phyloP scores from a whole-genome alignment of 306 rosid genomes.

The Heteromeles arbutifolia region DNA sequence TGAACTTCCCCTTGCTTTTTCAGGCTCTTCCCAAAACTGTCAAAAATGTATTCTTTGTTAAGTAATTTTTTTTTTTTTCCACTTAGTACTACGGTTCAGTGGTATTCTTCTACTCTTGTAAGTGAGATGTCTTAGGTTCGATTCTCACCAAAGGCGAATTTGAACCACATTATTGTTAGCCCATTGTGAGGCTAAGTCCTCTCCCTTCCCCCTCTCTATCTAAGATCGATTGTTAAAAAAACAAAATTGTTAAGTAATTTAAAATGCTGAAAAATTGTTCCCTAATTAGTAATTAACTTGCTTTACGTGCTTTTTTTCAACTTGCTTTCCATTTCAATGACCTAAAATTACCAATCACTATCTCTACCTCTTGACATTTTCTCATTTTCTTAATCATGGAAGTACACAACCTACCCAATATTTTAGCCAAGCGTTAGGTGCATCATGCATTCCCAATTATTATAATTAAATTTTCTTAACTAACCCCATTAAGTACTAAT shows the following conservation, averaged over 20 bases:
- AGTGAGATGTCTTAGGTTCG: no score
- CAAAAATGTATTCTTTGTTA: neutral
- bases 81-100: no score
- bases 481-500: neutral
- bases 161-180: no score
- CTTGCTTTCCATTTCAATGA: neutral
- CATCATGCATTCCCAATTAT: neutral
- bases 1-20: no score
- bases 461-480: neutral
- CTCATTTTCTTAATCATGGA: neutral
- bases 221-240: no score
- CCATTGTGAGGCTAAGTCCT: no score
- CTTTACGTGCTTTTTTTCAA: neutral
- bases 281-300: no score
- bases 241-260: no score
- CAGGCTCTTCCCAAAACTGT: neutral
- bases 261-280: no score
- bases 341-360: neutral
- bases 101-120: no score
- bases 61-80: no score
- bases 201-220: no score
- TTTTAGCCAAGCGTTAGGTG: slow-evolving; percentile 6
- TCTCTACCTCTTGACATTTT: neutral
- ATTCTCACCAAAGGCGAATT: accelerated
- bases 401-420: neutral